Evolutionary conservation across 75 land plant genomes (phyloP).

Genomic region (Sequoia sempervirens): DNA sequence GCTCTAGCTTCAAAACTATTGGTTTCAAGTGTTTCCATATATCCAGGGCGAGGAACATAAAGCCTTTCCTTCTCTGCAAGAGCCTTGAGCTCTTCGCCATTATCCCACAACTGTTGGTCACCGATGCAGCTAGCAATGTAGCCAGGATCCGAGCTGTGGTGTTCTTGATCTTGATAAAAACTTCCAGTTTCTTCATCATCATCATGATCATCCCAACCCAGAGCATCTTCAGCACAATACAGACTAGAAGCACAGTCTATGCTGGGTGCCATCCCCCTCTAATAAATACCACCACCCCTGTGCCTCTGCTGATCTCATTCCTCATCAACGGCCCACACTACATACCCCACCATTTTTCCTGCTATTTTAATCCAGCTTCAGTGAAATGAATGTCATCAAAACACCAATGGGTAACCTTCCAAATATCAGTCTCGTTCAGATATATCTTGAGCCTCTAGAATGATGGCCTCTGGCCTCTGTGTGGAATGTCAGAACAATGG

Average conservation of each 20-base stretch:
- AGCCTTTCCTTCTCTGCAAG: conserved; percentile 1
- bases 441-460: neutral
- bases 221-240: conserved; percentile 5
- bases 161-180: conserved; percentile 3
- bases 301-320: neutral
- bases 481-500: neutral
- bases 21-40: conserved; percentile 9
- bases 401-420: neutral
- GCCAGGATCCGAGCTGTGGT: neutral
- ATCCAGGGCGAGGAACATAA: conserved; percentile 4
- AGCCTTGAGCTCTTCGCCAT: neutral
- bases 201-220: conserved; percentile 2
- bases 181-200: neutral
- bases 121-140: neutral
- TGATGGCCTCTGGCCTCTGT: neutral
- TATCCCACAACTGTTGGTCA: conserved; percentile 6
- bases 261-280: conserved; percentile 9
- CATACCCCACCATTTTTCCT: conserved; percentile 3
- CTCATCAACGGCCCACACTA: conserved; percentile 1
- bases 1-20: conserved; percentile 28
- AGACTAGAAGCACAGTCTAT: conserved; percentile 1
- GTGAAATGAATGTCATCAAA: neutral
- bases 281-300: neutral
- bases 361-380: neutral
- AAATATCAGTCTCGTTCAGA: neutral